Percentiles rank a stretch among this genome's conserved stretches.
Evolutionary conservation across 495 filamentous ascomycete species (phyloP).

Genomic region (Friedmanniomyces endolithicus): DNA sequence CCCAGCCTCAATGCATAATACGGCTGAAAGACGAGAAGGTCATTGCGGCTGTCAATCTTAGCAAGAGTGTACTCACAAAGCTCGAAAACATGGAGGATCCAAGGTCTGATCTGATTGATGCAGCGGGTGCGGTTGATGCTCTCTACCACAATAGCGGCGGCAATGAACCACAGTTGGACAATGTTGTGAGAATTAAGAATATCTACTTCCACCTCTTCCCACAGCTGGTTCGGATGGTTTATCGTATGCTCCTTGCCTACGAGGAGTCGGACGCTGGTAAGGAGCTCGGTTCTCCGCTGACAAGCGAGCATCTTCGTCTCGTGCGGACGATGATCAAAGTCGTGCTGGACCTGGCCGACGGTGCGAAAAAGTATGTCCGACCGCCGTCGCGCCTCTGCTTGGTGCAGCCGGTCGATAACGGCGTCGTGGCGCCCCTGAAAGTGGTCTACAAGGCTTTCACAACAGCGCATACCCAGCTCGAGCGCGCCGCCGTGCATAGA

Average conservation of each 20-base stretch:
- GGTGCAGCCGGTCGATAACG: slow-evolving; percentile 10
- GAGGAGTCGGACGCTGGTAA: neutral
- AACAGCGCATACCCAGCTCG: neutral
- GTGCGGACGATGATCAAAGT: slow-evolving; percentile 3
- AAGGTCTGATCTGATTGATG: neutral
- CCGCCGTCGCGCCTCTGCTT: slow-evolving; percentile 2
- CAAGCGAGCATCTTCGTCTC: neutral
- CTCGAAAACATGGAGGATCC: neutral
- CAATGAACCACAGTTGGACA: neutral
- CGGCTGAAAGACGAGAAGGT: slow-evolving; percentile 2
- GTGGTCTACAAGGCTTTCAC: slow-evolving; percentile 3
- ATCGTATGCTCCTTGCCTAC: slow-evolving; percentile 1
- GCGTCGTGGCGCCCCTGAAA: slow-evolving; percentile 10
- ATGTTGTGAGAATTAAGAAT: neutral
- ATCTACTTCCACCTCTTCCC: slow-evolving; percentile 19
- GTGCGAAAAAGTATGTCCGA: neutral
- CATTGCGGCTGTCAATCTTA: neutral
- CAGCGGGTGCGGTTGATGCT: neutral
- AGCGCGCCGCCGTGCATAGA: neutral
- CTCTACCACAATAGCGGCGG: slow-evolving; percentile 1
- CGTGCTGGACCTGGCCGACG: slow-evolving; percentile 6
- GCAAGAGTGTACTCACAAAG: neutral
- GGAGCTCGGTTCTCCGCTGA: neutral
- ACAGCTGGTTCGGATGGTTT: slow-evolving; percentile 8
- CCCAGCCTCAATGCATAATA: neutral